Percentiles rank a stretch among this genome's conserved stretches.
Evolutionary conservation across 805 yeast species (phyloP).

Genomic region (Zygoascus tannicola): DNA sequence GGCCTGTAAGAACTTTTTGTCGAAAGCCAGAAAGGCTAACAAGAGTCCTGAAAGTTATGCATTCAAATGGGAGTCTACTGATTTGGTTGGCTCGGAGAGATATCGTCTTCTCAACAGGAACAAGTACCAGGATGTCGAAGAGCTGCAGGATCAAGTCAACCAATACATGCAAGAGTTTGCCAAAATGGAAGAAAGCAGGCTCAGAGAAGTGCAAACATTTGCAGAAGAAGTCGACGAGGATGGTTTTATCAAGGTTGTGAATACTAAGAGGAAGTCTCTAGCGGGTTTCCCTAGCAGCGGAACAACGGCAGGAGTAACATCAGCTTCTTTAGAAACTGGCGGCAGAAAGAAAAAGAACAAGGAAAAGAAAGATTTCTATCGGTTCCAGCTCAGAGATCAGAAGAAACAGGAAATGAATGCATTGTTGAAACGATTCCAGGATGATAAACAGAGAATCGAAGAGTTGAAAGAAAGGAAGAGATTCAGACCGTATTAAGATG

Average conservation of each 20-base stretch:
- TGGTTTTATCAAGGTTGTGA: constrained; percentile 87
- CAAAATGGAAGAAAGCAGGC: constrained; percentile 47
- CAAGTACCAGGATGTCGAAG: constrained; percentile 36
- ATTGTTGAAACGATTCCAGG: constrained; percentile 70
- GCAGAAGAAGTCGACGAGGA: constrained; percentile 73
- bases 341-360: constrained; percentile 47
- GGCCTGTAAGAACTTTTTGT: constrained; percentile 54
- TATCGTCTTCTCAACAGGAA: constrained; percentile 31
- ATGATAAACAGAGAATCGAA: constrained; percentile 80
- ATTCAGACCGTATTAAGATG: constrained; percentile 67
- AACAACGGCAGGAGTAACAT: constrained; percentile 11
- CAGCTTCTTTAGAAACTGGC: constrained; percentile 6
- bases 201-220: constrained; percentile 18
- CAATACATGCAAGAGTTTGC: constrained; percentile 59
- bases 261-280: constrained; percentile 73
- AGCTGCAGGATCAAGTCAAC: constrained; percentile 48
- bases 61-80: constrained; percentile 28
- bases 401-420: constrained; percentile 91
- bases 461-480: constrained; percentile 70
- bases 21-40: constrained; percentile 47
- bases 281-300: constrained; percentile 40
- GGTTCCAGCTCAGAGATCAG: constrained; percentile 90
- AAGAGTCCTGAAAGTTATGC: constrained; percentile 10
- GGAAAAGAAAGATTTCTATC: constrained; percentile 84
- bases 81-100: constrained; percentile 33